These are phyloP conservation scores for Lipomyces sp. DNA, from an alignment of 805 yeast genomes.

Conservation along the genomic window DNA sequence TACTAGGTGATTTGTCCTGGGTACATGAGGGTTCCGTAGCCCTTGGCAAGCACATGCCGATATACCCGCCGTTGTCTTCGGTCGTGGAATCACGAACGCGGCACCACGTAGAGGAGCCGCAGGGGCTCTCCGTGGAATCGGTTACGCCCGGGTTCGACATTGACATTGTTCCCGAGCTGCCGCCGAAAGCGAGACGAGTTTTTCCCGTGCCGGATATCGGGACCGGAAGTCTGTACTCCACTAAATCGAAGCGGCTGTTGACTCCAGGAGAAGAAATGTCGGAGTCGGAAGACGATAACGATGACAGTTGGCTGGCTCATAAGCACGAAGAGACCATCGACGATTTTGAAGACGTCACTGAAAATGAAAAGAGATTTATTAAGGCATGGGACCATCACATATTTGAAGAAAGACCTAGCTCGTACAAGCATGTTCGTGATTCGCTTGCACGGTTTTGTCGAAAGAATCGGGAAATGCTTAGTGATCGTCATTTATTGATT, in stretches of 20 bases:
- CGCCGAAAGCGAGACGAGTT: constrained; percentile 25
- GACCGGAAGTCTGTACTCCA: constrained; percentile 18
- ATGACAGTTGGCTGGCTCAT: constrained; percentile 28
- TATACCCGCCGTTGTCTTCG: neutral
- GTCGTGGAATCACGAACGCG: constrained; percentile 2
- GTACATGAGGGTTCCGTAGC: constrained; percentile 21
- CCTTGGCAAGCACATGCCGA: constrained; percentile 19
- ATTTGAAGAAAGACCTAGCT: constrained; percentile 32
- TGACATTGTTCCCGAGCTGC: constrained; percentile 31
- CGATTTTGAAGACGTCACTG: constrained; percentile 33
- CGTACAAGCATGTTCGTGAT: constrained; percentile 30
- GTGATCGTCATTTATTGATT: constrained; percentile 12
- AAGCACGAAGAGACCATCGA: constrained; percentile 36
- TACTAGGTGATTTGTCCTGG: constrained; percentile 31
- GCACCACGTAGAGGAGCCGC: constrained; percentile 1
- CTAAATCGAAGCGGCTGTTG: constrained; percentile 28
- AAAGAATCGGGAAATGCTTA: constrained; percentile 14
- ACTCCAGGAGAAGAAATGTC: constrained; percentile 30
- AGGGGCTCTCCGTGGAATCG: constrained; percentile 8
- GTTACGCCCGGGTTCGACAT: constrained; percentile 14
- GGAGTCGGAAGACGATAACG: constrained; percentile 33
- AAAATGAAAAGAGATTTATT: constrained; percentile 30
- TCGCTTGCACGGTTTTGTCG: constrained; percentile 32
- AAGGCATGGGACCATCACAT: constrained; percentile 35
- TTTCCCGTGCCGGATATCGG: constrained; percentile 26